phyloP scores from a whole-genome alignment of 2,329 filamentous ascomycete species.

The Claviceps monticola region DNA sequence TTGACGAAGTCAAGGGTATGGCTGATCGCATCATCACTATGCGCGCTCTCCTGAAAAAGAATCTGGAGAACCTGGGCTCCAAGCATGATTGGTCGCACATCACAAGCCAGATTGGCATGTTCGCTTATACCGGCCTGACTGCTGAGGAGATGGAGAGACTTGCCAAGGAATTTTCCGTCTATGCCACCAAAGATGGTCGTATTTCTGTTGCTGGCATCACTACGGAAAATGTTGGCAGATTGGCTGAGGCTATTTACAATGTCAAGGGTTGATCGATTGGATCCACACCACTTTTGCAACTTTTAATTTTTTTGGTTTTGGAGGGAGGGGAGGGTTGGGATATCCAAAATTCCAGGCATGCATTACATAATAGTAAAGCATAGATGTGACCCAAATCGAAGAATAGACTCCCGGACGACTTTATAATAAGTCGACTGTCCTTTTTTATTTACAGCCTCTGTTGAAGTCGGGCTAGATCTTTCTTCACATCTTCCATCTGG shows the following conservation, averaged over 20 bases:
- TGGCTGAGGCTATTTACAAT: slow-evolving; percentile 75
- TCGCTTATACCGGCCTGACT: slow-evolving; percentile 90
- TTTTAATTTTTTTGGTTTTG: not conserved
- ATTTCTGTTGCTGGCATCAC: slow-evolving; percentile 82
- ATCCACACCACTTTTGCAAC: not conserved
- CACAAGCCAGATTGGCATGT: slow-evolving; percentile 98
- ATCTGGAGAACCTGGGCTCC: slow-evolving; percentile 88
- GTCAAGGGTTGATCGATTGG: slow-evolving; percentile 47
- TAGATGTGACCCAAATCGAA: not conserved
- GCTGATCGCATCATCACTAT: slow-evolving; percentile 98
- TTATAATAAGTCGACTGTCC: not conserved
- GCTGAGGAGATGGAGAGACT: slow-evolving; percentile 83
- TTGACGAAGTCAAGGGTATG: slow-evolving; percentile 95
- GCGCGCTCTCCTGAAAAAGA: slow-evolving; percentile 85
- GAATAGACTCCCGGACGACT: not conserved
- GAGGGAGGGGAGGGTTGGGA: too few species aligned
- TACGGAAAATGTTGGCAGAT: slow-evolving; percentile 60
- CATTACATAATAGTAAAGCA: not conserved
- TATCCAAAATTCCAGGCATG: not conserved
- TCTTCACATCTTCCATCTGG: slow-evolving; percentile 34
- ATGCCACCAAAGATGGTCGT: slow-evolving; percentile 84
- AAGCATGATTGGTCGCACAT: slow-evolving; percentile 99
- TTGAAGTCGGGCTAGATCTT: slow-evolving; percentile 27
- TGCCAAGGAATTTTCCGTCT: slow-evolving; percentile 92
- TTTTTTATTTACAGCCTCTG: not conserved